Percentiles rank a stretch among this genome's conserved stretches.
phyloP scores from a whole-genome alignment of 305 asterid genomes.

The Ilex paraguariensis region DNA sequence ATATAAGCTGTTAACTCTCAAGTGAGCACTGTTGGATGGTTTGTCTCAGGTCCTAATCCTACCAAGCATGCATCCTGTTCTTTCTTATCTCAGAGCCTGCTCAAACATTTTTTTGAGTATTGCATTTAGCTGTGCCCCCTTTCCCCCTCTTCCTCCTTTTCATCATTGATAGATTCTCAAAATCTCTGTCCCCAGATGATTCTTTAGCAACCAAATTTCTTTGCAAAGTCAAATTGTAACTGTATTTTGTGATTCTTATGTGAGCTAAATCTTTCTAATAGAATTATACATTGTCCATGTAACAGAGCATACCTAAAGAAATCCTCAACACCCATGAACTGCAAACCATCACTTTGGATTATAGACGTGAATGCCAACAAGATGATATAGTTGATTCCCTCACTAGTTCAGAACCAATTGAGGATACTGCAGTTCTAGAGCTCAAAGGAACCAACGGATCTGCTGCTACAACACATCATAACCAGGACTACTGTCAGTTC shows the following conservation, averaged over 20 bases:
- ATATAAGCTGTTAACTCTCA: no score
- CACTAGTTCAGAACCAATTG: slow-evolving; percentile 49
- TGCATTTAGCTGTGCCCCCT: neutral
- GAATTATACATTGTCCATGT: slow-evolving; percentile 2
- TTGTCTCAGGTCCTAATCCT: no score
- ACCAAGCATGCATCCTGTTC: no score
- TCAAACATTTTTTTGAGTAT: no score
- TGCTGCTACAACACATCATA: slow-evolving; percentile 24
- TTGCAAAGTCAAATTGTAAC: no score
- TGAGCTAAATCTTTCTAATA: slow-evolving; percentile 6
- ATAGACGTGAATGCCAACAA: slow-evolving; percentile 90
- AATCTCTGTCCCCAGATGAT: neutral
- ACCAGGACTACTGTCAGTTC: slow-evolving; percentile 35
- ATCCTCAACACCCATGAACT: slow-evolving; percentile 61
- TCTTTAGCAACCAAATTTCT: neutral
- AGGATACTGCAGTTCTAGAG: slow-evolving; percentile 24
- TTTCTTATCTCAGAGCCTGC: no score
- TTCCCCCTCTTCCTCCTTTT: neutral
- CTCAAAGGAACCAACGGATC: slow-evolving; percentile 49
- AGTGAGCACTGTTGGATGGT: no score
- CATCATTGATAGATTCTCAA: neutral
- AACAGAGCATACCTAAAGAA: slow-evolving; percentile 92
- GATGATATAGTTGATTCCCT: slow-evolving; percentile 86
- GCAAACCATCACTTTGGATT: slow-evolving; percentile 77
- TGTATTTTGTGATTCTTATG: no score